These are phyloP conservation scores for Yamadazyma sp. DNA, from an alignment of 805 yeast genomes.

Conservation along the genomic window DNA sequence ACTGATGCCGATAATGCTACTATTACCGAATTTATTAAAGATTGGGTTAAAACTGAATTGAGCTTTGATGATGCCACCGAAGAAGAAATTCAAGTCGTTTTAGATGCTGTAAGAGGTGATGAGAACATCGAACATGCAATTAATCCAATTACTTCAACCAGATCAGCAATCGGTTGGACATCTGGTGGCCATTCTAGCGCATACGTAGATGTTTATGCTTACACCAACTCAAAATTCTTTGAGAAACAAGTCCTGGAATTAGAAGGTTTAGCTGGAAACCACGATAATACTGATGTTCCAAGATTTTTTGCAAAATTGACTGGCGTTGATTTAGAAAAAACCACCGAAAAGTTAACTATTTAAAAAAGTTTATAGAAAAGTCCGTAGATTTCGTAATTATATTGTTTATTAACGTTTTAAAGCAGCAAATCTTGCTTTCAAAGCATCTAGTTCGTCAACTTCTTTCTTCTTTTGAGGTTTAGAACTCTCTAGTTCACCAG, in stretches of 20 bases:
- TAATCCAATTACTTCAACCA: conserved; percentile 3
- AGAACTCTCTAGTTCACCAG: conserved; percentile 7
- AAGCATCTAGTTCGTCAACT: conserved; percentile 54
- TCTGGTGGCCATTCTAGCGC: conserved; percentile 5
- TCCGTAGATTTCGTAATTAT: background rate
- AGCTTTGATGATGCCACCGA: conserved; percentile 3
- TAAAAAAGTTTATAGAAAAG: background rate
- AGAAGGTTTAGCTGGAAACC: conserved; percentile 3
- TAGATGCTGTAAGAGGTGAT: conserved; percentile 3
- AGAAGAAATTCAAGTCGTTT: conserved; percentile 6
- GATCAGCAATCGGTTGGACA: conserved; percentile 8
- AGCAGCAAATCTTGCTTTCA: conserved; percentile 75
- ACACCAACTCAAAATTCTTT: conserved; percentile 4
- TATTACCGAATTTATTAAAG: conserved; percentile 2
- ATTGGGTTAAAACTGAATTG: conserved; percentile 4
- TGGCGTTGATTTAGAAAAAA: conserved; percentile 4
- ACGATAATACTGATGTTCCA: conserved; percentile 4
- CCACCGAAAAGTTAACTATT: background rate
- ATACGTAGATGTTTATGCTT: conserved; percentile 3
- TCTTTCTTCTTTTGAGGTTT: conserved; percentile 12
- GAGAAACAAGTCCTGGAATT: background rate
- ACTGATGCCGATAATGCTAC: conserved; percentile 4
- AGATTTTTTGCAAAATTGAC: conserved; percentile 4
- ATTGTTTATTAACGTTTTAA: conserved; percentile 36
- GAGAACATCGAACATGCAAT: background rate